Evolutionary conservation across 2,329 filamentous ascomycete species (phyloP), one percentile per base, ranked within the genome.

Genomic region (Lachnellula willkommii): DNA sequence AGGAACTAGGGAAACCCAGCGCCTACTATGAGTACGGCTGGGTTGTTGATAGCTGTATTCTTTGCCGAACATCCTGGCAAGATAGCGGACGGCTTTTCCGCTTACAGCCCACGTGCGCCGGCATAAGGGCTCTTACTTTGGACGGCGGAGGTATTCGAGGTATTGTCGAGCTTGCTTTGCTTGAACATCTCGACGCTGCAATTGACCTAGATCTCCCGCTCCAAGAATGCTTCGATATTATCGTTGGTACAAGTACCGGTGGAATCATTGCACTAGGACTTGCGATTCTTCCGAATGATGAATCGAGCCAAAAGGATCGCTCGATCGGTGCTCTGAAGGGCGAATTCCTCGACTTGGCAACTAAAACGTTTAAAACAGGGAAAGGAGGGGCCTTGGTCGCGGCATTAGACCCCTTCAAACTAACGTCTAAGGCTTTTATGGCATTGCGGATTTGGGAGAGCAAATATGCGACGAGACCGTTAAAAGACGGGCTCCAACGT

Each of bases 401-500:
- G 11, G 15, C 36, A 50, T 40, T 54, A 15, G 53, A 54, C 20
- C 47, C 47, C 24, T 39, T 54, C 28, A 57, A 57, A 42, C 26
- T 54, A 12, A 57, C 51, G 17, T 48, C 55, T 6, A 39, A 42
- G 7, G 35, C 47, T 28, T 54, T 57, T 9, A 47, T 57, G 15
- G 36, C 50, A 17, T 43, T 57, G 9, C 51, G 55, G 2, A 53
- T 57, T 47, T 54, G 36, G 47, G 52, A 57, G 6, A 57, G 55
- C 22, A 48, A 54, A 5, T 57, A 50, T 26, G 32, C 32, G 5
- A 54, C 52, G n/a, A 28, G 20, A 12, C 47, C 52, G 17, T 50
- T 57, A 17, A 50, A 35, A 42, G 47, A 57, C 14, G 47, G 55
- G 26, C 40, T 57, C 20, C 48, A 51, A 40, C 22, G 9, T 15